A percentile compares a stretch with the other conserved stretches of the same genome.
phyloP scores from a whole-genome alignment of 768 basidiomycete species.

The Sutorius australiensis region DNA sequence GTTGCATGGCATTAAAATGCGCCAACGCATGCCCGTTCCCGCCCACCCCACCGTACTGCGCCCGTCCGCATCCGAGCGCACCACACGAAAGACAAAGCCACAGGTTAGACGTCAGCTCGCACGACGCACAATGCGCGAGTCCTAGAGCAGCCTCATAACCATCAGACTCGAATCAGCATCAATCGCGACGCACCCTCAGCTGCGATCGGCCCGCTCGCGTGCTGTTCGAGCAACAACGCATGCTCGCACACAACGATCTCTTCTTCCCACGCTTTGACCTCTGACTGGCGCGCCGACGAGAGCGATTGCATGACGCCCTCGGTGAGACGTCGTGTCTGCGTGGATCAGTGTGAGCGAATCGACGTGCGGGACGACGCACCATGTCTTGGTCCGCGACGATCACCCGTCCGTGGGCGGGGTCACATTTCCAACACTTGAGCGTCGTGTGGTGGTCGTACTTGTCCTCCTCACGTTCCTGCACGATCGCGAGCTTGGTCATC shows the following conservation, averaged over 20 bases:
- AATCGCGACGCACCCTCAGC: conserved; percentile 19
- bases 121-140: conserved; percentile 75
- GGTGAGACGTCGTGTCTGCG: conserved; percentile 52
- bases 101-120: conserved; percentile 85
- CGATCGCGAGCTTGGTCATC: conserved; percentile 85
- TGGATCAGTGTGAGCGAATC: neutral
- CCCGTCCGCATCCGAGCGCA: conserved; percentile 81
- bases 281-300: conserved; percentile 88
- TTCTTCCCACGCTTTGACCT: conserved; percentile 98
- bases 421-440: conserved; percentile 77
- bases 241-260: conserved; percentile 89
- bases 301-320: conserved; percentile 74
- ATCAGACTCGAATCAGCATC: neutral
- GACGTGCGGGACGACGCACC: conserved; percentile 19
- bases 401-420: conserved; percentile 44
- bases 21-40: conserved; percentile 89
- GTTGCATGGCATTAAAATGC: conserved; percentile 70
- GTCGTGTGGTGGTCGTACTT: conserved; percentile 67
- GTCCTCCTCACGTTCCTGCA: conserved; percentile 84
- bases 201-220: conserved; percentile 21
- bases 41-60: conserved; percentile 73
- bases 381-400: conserved; percentile 37
- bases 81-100: conserved; percentile 97
- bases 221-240: conserved; percentile 52
- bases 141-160: conserved; percentile 38